Evolutionary conservation across 2,329 filamentous ascomycete genomes (phyloP).

Genomic region (Trichoderma sp.): DNA sequence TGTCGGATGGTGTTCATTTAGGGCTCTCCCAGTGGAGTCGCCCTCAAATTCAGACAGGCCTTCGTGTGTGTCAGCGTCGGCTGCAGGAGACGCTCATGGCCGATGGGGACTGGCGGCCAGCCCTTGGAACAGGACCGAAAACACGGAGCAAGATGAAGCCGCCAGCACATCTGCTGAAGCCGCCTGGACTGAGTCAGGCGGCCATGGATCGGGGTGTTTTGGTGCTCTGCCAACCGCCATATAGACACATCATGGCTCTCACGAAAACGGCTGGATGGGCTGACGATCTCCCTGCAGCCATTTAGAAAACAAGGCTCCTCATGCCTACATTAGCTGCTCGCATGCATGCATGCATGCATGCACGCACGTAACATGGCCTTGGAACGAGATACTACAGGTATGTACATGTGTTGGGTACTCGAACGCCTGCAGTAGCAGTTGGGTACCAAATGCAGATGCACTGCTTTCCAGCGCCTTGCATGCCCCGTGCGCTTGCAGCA

Average conservation of each 20-base stretch:
- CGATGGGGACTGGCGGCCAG: constrained; percentile 6
- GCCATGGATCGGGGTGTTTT: constrained; percentile 7
- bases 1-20: constrained; percentile 21
- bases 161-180: background rate
- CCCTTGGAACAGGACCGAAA: constrained; percentile 14
- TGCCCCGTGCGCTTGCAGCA: background rate
- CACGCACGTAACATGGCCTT: background rate
- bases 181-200: background rate
- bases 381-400: no score
- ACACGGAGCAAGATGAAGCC: constrained; percentile 11
- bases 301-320: constrained; percentile 3
- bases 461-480: background rate
- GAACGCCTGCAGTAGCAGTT: background rate
- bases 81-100: constrained; percentile 13
- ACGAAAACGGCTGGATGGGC: background rate
- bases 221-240: background rate
- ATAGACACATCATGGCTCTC: background rate
- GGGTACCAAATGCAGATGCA: constrained; percentile 5
- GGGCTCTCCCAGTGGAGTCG: constrained; percentile 11
- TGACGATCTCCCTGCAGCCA: background rate
- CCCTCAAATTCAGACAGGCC: background rate
- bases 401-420: background rate
- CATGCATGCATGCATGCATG: background rate
- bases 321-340: background rate
- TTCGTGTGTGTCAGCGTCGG: constrained; percentile 11